Percentiles rank a stretch among this genome's conserved stretches.
Evolutionary conservation across 495 filamentous ascomycete genomes (phyloP).

Genomic region (Melanomma pulvis-pyrius): DNA sequence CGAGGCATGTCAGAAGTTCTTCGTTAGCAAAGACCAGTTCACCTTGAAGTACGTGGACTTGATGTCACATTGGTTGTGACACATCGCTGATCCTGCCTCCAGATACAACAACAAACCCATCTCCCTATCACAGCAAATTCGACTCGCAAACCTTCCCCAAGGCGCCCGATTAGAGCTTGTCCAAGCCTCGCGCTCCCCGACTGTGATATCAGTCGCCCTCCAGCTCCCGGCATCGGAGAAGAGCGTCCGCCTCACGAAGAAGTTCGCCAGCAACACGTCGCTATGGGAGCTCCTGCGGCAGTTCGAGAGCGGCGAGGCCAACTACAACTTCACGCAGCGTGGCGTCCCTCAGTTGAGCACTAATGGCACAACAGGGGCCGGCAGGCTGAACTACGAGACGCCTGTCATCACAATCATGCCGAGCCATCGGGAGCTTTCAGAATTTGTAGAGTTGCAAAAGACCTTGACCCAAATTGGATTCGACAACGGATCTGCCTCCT

Average conservation of each 20-base stretch:
- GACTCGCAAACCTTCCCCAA: constrained; percentile 80
- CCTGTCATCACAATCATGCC: constrained; percentile 82
- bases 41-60: constrained; percentile 68
- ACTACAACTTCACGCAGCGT: constrained; percentile 69
- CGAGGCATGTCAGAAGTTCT: constrained; percentile 82
- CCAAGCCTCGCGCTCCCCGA: constrained; percentile 76
- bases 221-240: constrained; percentile 73
- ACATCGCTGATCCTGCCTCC: neutral
- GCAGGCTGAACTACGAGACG: constrained; percentile 81
- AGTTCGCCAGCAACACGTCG: constrained; percentile 79
- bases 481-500: constrained; percentile 76
- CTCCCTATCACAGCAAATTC: constrained; percentile 79
- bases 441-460: constrained; percentile 81
- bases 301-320: constrained; percentile 71
- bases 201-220: constrained; percentile 80
- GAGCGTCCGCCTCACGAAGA: constrained; percentile 71
- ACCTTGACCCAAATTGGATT: constrained; percentile 84
- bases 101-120: constrained; percentile 81
- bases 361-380: constrained; percentile 56
- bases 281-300: constrained; percentile 86
- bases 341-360: constrained; percentile 61
- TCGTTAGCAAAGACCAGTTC: constrained; percentile 70
- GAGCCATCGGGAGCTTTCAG: constrained; percentile 63
- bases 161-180: constrained; percentile 93
- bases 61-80: neutral